Evolutionary conservation across 2,329 filamentous ascomycete genomes (phyloP), one percentile per base, ranked within the genome.

Genomic region (Cladophialophora bantiana): DNA sequence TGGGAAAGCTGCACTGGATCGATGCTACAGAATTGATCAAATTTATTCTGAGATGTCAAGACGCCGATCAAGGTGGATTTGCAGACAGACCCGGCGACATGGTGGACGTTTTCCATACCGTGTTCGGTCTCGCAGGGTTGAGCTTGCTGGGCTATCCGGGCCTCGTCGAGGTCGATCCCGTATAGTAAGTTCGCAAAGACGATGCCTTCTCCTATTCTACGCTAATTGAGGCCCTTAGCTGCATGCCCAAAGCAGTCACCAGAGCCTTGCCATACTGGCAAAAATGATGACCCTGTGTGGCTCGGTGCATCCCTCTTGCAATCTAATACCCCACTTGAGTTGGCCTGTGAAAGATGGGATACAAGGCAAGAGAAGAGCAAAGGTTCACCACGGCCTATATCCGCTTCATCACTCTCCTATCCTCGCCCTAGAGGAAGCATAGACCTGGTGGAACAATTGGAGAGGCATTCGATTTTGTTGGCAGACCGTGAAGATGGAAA

Each of bases 61-160:
- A 99, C 77, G 83, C 87, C 1, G 90, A 96, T 65, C 80, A 85
- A 35, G 95, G 95, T 32, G 95, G 95, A 10, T 87, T 99, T 71
- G 90, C 94, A 4, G 95, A 99, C 80, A 84, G 94, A 68, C 94
- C 95, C 9, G 94, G 92, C 32, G 89, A 99, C 75, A 93, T 94
- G 90, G 94, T 97, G 26, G 95, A 99, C 82, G 94, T 99, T 38
- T 99, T 96, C 83, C 95, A 99, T 76, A 98, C 95, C 0, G 83
- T 89, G 61, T 99, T 99, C 77, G 93, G 92, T 31, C 81, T 97
- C 70, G 91, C 94, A 20, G 95, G 95, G 1, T 81, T 99, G 72
- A 96, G 93, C 76, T 84, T 99, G 64, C 81, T 98, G 34, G 88
- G 88, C 10, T 92, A 91, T 74, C 88, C 90, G 6, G 92, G 89